phyloP scores from a whole-genome alignment of 495 filamentous ascomycete genomes.

The Tuber brumale region DNA sequence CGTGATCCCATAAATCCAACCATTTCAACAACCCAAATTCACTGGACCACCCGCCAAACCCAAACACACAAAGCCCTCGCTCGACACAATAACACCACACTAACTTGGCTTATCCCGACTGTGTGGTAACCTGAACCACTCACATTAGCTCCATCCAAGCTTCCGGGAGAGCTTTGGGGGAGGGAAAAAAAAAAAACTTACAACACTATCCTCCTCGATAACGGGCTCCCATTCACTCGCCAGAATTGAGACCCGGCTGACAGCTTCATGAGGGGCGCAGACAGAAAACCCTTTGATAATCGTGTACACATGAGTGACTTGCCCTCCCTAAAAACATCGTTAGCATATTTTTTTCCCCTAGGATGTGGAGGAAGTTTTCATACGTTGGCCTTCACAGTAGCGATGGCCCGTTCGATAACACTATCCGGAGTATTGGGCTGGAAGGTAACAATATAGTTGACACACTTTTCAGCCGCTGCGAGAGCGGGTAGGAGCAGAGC shows the following conservation, averaged over 20 bases:
- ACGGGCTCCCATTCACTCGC: slow-evolving; percentile 5
- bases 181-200: slow-evolving; percentile 6
- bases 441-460: slow-evolving; percentile 24
- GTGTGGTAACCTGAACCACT: slow-evolving; percentile 6
- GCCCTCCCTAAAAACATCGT: slow-evolving; percentile 8
- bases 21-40: background rate
- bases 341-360: background rate
- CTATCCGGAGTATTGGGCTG: slow-evolving; percentile 6
- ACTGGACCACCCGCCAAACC: background rate
- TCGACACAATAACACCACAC: background rate
- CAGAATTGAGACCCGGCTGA: slow-evolving; percentile 1
- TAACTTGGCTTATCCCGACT: background rate
- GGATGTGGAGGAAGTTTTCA: background rate
- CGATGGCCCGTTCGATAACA: slow-evolving; percentile 16
- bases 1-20: background rate
- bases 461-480: slow-evolving; percentile 1
- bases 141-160: background rate
- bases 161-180: too few relatives aligned
- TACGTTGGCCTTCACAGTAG: slow-evolving; percentile 12
- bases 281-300: slow-evolving; percentile 28
- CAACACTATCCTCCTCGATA: slow-evolving; percentile 26
- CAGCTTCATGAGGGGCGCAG: slow-evolving; percentile 10
- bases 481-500: slow-evolving; percentile 13
- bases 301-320: slow-evolving; percentile 21
- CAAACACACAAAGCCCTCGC: background rate